Percentiles rank a stretch among this genome's conserved stretches.
Conservation (phyloP, 768 basidiomycete species). For the Rhodosporidiobolus odoratus region DNA sequence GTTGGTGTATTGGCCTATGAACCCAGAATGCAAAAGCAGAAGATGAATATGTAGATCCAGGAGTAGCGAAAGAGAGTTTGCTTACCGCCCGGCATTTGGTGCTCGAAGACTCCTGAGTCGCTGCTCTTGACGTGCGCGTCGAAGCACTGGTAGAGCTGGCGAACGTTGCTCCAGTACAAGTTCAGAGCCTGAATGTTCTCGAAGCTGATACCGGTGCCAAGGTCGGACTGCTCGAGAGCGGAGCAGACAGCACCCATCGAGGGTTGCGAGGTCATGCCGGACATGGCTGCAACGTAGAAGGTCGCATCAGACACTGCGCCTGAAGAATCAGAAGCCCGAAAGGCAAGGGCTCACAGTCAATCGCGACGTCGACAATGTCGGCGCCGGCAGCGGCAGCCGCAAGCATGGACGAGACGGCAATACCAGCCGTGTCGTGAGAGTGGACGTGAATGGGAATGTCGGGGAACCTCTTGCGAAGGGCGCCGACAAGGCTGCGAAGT, state of each 20-base stretch:
- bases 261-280: constrained; percentile 94
- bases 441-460: constrained; percentile 98
- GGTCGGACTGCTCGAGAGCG: constrained; percentile 86
- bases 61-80: constrained; percentile 80
- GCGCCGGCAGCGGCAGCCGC: constrained; percentile 95
- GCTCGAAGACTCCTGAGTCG: constrained; percentile 84
- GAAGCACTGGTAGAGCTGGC: constrained; percentile 90
- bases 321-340: background rate
- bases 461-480: constrained; percentile 91
- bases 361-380: constrained; percentile 95
- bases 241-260: constrained; percentile 96
- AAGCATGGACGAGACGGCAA: constrained; percentile 94
- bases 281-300: constrained; percentile 67
- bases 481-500: constrained; percentile 68
- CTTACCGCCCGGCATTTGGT: constrained; percentile 82
- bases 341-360: constrained; percentile 69
- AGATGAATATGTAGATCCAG: constrained; percentile 81
- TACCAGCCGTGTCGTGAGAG: constrained; percentile 98
- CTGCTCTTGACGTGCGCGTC: constrained; percentile 96
- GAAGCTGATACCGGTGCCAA: constrained; percentile 94
- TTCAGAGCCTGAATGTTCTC: constrained; percentile 96
- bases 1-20: constrained; percentile 54
- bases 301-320: background rate
- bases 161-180: constrained; percentile 95
- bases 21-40: constrained; percentile 94